Evolutionary conservation across 352 stramenopile species (phyloP).

Genomic region (Aphanomyces stellatus): DNA sequence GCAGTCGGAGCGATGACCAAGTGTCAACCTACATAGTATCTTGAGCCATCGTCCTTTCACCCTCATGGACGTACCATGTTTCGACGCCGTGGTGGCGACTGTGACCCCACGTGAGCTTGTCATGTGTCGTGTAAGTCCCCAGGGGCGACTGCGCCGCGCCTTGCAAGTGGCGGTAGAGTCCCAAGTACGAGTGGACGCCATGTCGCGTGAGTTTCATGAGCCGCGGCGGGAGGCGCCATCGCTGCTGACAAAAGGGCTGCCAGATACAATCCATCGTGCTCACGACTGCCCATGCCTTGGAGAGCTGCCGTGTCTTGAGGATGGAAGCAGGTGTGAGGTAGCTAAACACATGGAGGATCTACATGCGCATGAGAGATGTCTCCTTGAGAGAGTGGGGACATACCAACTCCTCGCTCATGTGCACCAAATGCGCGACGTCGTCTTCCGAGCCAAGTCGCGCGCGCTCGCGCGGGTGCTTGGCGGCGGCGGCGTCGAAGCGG

Average conservation of each 20-base stretch:
- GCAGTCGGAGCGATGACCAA: slow-evolving; percentile 63
- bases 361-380: background rate
- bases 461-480: too few relatives aligned
- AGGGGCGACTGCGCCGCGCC: slow-evolving; percentile 43
- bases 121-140: slow-evolving; percentile 50
- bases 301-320: slow-evolving; percentile 4
- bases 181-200: slow-evolving; percentile 38
- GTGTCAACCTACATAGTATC: slow-evolving; percentile 47
- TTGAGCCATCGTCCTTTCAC: too few relatives aligned
- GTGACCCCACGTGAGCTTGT: slow-evolving; percentile 62
- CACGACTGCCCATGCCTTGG: slow-evolving; percentile 8
- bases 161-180: slow-evolving; percentile 57
- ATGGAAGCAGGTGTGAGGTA: slow-evolving; percentile 7
- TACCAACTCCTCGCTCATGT: slow-evolving; percentile 19
- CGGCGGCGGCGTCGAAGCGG: too few relatives aligned
- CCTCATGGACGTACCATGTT: slow-evolving; percentile 28
- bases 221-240: slow-evolving; percentile 1
- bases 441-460: too few relatives aligned
- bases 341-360: slow-evolving; percentile 13
- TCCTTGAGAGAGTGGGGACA: too few relatives aligned
- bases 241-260: background rate
- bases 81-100: slow-evolving; percentile 50
- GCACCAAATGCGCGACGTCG: background rate
- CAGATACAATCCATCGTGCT: slow-evolving; percentile 5
- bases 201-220: slow-evolving; percentile 14